Evolutionary conservation across 2,329 filamentous ascomycete species (phyloP).

Genomic region (Cladobotryum mycophilum): DNA sequence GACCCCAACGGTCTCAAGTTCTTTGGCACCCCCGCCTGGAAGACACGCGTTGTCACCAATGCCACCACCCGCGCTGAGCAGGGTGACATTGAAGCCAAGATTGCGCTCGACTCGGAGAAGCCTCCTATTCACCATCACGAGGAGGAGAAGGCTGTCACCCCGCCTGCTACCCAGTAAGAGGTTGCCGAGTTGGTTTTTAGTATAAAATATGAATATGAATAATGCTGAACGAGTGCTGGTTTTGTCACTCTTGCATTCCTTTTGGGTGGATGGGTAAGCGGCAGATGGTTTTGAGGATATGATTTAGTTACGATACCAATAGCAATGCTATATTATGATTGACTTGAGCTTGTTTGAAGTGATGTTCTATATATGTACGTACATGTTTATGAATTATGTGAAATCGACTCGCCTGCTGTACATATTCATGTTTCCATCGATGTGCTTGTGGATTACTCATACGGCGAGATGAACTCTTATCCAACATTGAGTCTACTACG

Average conservation of each 20-base stretch:
- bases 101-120: constrained; percentile 17
- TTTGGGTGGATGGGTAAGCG: background rate
- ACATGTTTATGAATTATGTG: no score
- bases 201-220: no score
- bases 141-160: background rate
- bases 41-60: constrained; percentile 21
- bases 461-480: no score
- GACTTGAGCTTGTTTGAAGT: no score
- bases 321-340: background rate
- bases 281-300: background rate
- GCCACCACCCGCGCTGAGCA: constrained; percentile 18
- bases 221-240: no score
- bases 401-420: no score
- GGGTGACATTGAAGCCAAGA: constrained; percentile 22
- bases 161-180: background rate
- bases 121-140: constrained; percentile 14
- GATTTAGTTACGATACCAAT: background rate
- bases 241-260: background rate
- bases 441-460: no score
- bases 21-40: constrained; percentile 28
- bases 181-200: no score
- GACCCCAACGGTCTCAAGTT: constrained; percentile 26
- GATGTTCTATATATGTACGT: no score
- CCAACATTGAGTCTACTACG: no score
- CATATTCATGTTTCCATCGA: no score